phyloP scores from a whole-genome alignment of 805 yeast species.

The Dipodascus albidus region DNA sequence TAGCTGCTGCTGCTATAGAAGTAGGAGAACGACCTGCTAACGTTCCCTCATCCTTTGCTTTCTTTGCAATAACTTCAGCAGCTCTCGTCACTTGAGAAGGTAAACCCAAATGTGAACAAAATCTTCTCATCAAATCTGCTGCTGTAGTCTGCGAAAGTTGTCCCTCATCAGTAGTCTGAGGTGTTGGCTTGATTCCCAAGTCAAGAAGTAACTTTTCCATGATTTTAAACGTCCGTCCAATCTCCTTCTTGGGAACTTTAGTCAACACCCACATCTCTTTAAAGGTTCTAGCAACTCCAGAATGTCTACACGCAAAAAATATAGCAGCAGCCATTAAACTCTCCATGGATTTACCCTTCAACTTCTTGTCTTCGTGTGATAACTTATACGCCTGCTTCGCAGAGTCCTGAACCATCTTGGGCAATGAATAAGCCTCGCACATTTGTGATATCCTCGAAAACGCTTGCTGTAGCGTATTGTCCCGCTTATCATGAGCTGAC shows the following conservation, averaged over 20 bases:
- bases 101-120: slow-evolving; percentile 89
- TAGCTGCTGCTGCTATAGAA: slow-evolving; percentile 95
- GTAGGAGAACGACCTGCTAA: slow-evolving; percentile 95
- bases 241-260: slow-evolving; percentile 86
- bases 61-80: slow-evolving; percentile 84
- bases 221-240: slow-evolving; percentile 80
- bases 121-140: slow-evolving; percentile 88
- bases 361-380: slow-evolving; percentile 74
- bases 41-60: slow-evolving; percentile 84
- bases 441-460: slow-evolving; percentile 85
- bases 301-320: slow-evolving; percentile 86
- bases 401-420: slow-evolving; percentile 92
- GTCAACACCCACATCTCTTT: slow-evolving; percentile 94
- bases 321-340: slow-evolving; percentile 95
- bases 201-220: slow-evolving; percentile 54
- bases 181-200: slow-evolving; percentile 27
- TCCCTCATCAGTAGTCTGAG: slow-evolving; percentile 31
- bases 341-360: slow-evolving; percentile 87
- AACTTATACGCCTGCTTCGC: slow-evolving; percentile 93
- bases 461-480: slow-evolving; percentile 78
- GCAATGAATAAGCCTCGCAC: slow-evolving; percentile 94
- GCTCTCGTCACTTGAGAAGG: slow-evolving; percentile 77
- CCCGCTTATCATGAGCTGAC: slow-evolving; percentile 76
- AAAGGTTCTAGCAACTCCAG: slow-evolving; percentile 87
- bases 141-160: slow-evolving; percentile 81